These are phyloP conservation scores for Triadica sebifera DNA, from an alignment of 345 rosid genomes.

Conservation along the genomic window DNA sequence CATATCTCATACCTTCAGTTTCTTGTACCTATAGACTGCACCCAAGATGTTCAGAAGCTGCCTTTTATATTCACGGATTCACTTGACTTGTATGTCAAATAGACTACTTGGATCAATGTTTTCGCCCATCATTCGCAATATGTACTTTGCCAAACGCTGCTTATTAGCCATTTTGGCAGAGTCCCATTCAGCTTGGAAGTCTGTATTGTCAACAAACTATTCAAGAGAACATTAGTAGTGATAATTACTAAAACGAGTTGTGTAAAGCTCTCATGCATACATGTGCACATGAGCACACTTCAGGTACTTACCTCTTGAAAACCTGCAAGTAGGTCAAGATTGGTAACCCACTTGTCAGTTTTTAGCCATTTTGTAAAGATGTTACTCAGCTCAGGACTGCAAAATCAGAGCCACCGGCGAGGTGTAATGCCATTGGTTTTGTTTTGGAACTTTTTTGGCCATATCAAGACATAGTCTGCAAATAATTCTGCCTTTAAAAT, in stretches of 20 bases:
- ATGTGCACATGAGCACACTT: neutral
- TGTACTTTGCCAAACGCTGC: constrained; percentile 68
- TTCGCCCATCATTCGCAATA: constrained; percentile 72
- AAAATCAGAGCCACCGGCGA: constrained; percentile 92
- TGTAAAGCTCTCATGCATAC: neutral
- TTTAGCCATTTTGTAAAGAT: constrained; percentile 89
- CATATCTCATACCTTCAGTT: constrained; percentile 68
- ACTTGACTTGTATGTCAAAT: constrained; percentile 96
- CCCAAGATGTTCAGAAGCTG: constrained; percentile 91
- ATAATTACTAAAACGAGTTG: constrained; percentile 13
- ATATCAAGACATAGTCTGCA: constrained; percentile 83
- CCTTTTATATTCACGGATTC: constrained; percentile 97
- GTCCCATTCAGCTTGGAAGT: constrained; percentile 85
- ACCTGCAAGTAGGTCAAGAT: constrained; percentile 80
- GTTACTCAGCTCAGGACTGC: constrained; percentile 93
- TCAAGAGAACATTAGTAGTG: constrained; percentile 29
- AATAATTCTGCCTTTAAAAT: constrained; percentile 84
- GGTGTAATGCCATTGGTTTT: constrained; percentile 98
- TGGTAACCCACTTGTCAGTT: constrained; percentile 84
- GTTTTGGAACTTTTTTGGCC: constrained; percentile 94
- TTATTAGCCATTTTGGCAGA: constrained; percentile 91
- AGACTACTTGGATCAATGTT: constrained; percentile 74
- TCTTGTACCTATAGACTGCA: constrained; percentile 79
- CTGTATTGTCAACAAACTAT: constrained; percentile 76
- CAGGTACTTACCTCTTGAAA: constrained; percentile 60